phyloP scores from a whole-genome alignment of 2,329 filamentous ascomycete species.

The Monosporascus sp. region DNA sequence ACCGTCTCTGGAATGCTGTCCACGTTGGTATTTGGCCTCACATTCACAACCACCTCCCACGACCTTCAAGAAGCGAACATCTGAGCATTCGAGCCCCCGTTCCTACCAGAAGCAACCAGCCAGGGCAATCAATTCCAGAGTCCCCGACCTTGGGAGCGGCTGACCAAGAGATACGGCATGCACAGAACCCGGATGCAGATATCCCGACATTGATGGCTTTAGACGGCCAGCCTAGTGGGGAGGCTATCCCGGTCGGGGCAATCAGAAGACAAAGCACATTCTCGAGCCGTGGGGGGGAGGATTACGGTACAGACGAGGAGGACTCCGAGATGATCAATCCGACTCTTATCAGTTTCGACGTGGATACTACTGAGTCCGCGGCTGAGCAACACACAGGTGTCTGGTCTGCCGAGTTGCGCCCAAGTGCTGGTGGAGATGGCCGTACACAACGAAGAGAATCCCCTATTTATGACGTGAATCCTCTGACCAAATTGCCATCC shows the following conservation, averaged over 20 bases:
- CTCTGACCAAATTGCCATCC: constrained; percentile 46
- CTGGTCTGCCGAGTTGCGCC: constrained; percentile 55
- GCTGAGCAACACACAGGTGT: constrained; percentile 45
- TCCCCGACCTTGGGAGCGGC: constrained; percentile 26
- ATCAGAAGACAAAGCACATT: constrained; percentile 41
- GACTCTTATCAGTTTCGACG: constrained; percentile 57
- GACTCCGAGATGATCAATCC: constrained; percentile 50
- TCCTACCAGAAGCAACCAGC: constrained; percentile 7
- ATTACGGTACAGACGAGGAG: constrained; percentile 52
- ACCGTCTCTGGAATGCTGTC: constrained; percentile 31
- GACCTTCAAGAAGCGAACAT: constrained; percentile 14
- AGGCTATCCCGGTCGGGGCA: constrained; percentile 26
- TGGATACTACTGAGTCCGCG: constrained; percentile 49
- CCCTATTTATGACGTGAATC: constrained; percentile 40
- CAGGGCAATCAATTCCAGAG: constrained; percentile 19
- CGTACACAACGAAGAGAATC: constrained; percentile 27
- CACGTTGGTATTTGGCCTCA: constrained; percentile 31
- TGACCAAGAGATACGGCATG: constrained; percentile 26
- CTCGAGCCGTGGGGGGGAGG: constrained; percentile 38
- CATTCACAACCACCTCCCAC: constrained; percentile 36
- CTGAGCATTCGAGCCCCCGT: constrained; percentile 3
- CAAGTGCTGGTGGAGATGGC: constrained; percentile 34
- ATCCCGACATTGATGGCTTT: constrained; percentile 19
- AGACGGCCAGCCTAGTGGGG: constrained; percentile 25
- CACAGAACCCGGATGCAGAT: constrained; percentile 14